Base-by-base conservation (phyloP, 306 rosid genomes). In the Argentina anserina region DNA sequence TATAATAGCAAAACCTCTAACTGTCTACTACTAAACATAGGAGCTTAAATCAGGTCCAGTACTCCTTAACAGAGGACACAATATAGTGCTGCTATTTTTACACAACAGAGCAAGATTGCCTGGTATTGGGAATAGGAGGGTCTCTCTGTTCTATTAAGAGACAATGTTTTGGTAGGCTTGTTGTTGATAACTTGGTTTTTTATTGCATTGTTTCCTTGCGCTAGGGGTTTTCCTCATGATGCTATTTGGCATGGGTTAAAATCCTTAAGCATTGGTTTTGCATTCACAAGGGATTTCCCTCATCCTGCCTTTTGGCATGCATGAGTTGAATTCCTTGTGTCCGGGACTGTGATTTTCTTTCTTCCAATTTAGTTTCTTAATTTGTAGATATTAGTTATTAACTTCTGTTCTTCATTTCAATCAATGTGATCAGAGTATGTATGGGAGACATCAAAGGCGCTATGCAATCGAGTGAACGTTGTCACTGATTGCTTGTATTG, bases 241-340 rank as follows among this genome's bases (percentile, higher is more conserved):
- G 55, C 66, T 67, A 15, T 58, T 40, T 71, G 67, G 75, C 75
- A 58, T 41, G 67, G 53, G n/a, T 58, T 71, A 26, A 71, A 20
- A 9, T 56, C 75, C 67, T 41, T 5, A 29, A 1, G 52, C 59
- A 21, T n/a, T 55, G 31, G 21, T 34, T 56, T 28, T 41, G 53
- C 28, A 56, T 25, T 58, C 75, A 71, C 75, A 41, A 40, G 75
- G 75, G 75, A 58, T 28, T 71, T 71, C 61, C 65, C 75, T 71
- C 75, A 71, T 58, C 67, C 67, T 56, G 67, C 75, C 67, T 41
- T 20, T 25, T 20, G 75, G 75, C 75, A 58, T 18, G 75, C 75
- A 58, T 58, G 75, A 71, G 75, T 71, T 58, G 29, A 71, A 71
- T 71, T 71, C 75, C 75, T 58, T 58, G 75, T 71, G 67, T 56